Percentiles rank a stretch among this genome's conserved stretches.
phyloP scores from a whole-genome alignment of 441 rosid species.

The Flueggea neowawraea region DNA sequence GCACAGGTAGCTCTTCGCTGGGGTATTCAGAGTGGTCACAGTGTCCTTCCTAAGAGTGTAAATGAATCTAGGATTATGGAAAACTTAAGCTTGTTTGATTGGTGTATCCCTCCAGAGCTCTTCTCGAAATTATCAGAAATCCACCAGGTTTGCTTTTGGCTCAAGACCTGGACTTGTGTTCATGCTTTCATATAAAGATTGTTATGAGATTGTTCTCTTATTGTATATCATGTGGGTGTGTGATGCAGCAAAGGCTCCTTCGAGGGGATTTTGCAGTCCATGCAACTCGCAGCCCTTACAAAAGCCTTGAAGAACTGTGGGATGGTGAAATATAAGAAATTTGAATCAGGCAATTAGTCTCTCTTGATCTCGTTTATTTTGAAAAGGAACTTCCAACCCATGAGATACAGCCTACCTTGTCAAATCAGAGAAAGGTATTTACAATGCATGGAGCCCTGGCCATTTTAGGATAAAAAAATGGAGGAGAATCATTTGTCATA shows the following conservation, averaged over 20 bases:
- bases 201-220: too few species aligned
- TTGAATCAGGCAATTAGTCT: too few species aligned
- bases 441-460: too few species aligned
- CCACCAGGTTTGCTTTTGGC: conserved; percentile 30
- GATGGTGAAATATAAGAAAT: conserved; percentile 64
- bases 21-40: conserved; percentile 55
- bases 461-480: too few species aligned
- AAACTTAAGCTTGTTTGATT: conserved; percentile 42
- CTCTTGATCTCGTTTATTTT: too few species aligned
- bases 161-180: neutral
- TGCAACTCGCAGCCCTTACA: conserved; percentile 43
- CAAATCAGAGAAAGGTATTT: too few species aligned
- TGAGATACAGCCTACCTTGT: too few species aligned
- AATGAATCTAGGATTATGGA: conserved; percentile 39
- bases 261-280: conserved; percentile 50
- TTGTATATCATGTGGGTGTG: too few species aligned
- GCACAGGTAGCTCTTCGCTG: conserved; percentile 54
- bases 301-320: conserved; percentile 51
- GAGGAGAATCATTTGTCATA: too few species aligned
- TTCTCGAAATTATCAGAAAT: conserved; percentile 33
- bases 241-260: conserved; percentile 54
- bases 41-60: conserved; percentile 51
- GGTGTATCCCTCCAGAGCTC: conserved; percentile 46
- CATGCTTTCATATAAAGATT: too few species aligned
- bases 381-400: too few species aligned